Base-by-base conservation (phyloP, 495 filamentous ascomycete genomes). In the Xylaria cubensis region DNA sequence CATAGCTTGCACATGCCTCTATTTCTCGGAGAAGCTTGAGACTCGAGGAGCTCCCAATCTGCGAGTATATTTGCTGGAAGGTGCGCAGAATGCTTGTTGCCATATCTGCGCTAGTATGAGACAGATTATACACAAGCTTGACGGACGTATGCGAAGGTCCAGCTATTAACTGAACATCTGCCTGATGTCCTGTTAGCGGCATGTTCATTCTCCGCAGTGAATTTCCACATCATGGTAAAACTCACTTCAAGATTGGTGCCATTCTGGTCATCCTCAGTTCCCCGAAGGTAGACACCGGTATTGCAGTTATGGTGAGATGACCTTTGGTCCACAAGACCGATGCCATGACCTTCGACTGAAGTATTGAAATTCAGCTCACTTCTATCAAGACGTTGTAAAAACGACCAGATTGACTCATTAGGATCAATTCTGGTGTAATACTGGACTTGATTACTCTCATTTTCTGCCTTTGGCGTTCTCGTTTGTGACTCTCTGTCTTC, bases 401-500 rank as follows among this genome's bases (percentile, higher is more conserved):
- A 67, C 36, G 65, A 67, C 48, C 50, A 56, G n/a, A 56, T 12
- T 42, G 65, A 29, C 51, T 67, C 65, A 1, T 21, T 13, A 19
- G 65, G 50, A 56, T 67, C 65, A n/a, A 67, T 56, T 26, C 65
- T 50, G 2, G 65, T 67, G 21, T 67, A 67, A n/a, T 67, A 67
- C 9, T 67, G 65, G 17, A 56, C 65, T 3, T 36, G 42, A 13
- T 44, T 32, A 36, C 24, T 67, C 48, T 41, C 56, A 41, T 42
- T 32, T 29, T 8, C 5, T 41, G 13, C 46, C 4, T 53, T 66
- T 51, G 3, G 50, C 1, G 26, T 56, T 15, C 12, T 29, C 15
- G 10, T 17, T 5, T n/a, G 12, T 17, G 36, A 24, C 2, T 32
- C 36, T 10, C n/a, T 50, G 36, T 44, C 50, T 42, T 56, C 50